Evolutionary conservation across 2,329 filamentous ascomycete species (phyloP), one percentile per base, ranked within the genome.

Genomic region (Ophiocordyceps camponoti-saundersi): DNA sequence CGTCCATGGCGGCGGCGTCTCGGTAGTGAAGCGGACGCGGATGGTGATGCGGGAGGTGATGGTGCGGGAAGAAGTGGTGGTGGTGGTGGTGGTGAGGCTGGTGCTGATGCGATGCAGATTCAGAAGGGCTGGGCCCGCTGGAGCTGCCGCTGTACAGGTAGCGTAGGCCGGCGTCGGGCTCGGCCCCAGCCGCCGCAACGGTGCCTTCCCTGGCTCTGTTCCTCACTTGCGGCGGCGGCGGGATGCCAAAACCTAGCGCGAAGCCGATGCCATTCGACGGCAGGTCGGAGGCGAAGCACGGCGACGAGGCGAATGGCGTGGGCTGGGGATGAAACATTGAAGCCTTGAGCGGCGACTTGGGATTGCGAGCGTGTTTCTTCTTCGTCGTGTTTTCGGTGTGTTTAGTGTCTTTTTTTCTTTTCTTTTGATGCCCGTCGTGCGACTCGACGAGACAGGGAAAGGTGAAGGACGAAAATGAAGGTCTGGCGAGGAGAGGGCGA

Each of bases 221-320:
- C 29, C 47, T 45, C 23, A 46, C 16, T 43, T 46, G 45, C 20
- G 49, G 48, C 22, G 48, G 46, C 45, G 49, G 51, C 44, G 51
- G 49, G 23, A 56, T 51, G 41, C 50, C 51, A 47, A 56, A 49
- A 49, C 49, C 46, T 42, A 52, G 49, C 16, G 49, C 47, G 21
- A 55, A 45, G 48, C 48, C 60, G 55, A 69, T 56, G 54, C 64
- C 67, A 63, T 68, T 68, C 39, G 62, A 55, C 49, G 47, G 45
- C 44, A 48, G 44, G 44, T 51, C 47, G 16, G 53, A 42, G 23
- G 52, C 51, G 53, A 63, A 64, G 54, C 60, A 64, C 55, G 66
- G 68, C 53, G 65, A 68, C 54, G 65, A 60, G 53, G 64, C 59
- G 52, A 67, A 72, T 47, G 71, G 66, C 47, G 69, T 70, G 11